phyloP scores from a whole-genome alignment of 106 monocot species.

The Apostasia shenzhenica region DNA sequence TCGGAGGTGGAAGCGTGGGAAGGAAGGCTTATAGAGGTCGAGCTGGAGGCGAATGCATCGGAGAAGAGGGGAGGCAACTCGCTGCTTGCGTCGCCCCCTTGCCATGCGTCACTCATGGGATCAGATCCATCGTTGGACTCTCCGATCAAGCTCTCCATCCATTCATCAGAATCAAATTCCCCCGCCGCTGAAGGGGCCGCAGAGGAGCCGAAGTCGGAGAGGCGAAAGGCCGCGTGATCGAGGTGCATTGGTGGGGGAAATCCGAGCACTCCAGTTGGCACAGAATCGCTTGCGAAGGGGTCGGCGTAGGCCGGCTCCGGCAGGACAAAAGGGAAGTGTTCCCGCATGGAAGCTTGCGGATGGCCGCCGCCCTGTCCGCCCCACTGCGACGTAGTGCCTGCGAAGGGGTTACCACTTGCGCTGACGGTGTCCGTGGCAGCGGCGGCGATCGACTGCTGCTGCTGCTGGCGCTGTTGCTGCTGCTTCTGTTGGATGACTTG shows the following conservation, averaged over 20 bases:
- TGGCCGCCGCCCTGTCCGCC: slow-evolving; percentile 1
- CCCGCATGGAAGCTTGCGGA: slow-evolving; percentile 5
- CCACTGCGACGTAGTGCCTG: slow-evolving; percentile 20
- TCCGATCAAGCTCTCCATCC: slow-evolving; percentile 86
- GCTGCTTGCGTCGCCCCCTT: not conserved
- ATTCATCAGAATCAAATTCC: slow-evolving; percentile 76
- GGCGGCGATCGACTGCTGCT: slow-evolving; percentile 27
- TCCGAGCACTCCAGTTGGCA: slow-evolving; percentile 5
- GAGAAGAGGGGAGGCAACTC: slow-evolving; percentile 36
- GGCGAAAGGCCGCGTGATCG: slow-evolving; percentile 24
- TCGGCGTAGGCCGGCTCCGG: slow-evolving; percentile 35
- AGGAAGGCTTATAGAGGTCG: slow-evolving; percentile 9
- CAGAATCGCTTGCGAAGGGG: slow-evolving; percentile 27
- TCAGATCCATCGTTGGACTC: slow-evolving; percentile 37
- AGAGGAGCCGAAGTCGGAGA: slow-evolving; percentile 17
- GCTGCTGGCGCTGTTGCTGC: slow-evolving; percentile 62
- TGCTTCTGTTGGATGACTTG: slow-evolving; percentile 93
- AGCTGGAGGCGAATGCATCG: slow-evolving; percentile 23
- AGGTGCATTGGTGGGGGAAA: slow-evolving; percentile 4
- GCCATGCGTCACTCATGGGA: slow-evolving; percentile 22
- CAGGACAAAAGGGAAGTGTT: slow-evolving; percentile 33
- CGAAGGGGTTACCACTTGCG: slow-evolving; percentile 12
- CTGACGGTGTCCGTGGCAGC: slow-evolving; percentile 9
- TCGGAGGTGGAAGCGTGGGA: slow-evolving; percentile 28
- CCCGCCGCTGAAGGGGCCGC: not conserved